Percentiles rank a stretch among this genome's conserved stretches.
These are phyloP conservation scores for Mycoemilia scoparia DNA, from an alignment of 192 early-diverging fungal genomes.

Conservation along the genomic window DNA sequence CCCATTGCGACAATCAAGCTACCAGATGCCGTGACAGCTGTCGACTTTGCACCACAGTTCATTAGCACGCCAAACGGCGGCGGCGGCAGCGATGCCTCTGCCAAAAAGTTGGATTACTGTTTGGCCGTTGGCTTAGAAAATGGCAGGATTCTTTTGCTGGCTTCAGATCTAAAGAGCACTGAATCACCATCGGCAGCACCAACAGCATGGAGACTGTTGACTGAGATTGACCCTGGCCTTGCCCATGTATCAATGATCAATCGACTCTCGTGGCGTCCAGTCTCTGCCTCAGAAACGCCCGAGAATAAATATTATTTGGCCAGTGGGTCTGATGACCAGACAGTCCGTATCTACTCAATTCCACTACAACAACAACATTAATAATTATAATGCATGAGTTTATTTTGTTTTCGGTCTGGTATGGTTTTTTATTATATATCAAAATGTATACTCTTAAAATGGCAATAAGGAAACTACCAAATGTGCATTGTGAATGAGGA, in stretches of 20 bases:
- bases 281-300: neutral
- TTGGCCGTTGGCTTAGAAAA: constrained; percentile 71
- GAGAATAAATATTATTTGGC: constrained; percentile 33
- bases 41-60: constrained; percentile 48
- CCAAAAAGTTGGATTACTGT: no score
- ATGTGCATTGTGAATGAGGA: no score
- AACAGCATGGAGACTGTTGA: constrained; percentile 12
- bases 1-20: constrained; percentile 48
- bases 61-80: neutral
- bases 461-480: no score
- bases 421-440: no score
- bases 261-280: constrained; percentile 46
- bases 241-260: constrained; percentile 37
- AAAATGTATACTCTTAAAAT: no score
- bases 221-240: constrained; percentile 30
- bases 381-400: no score
- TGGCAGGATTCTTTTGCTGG: constrained; percentile 48
- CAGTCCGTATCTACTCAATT: constrained; percentile 43
- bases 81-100: constrained; percentile 14
- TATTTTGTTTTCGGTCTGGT: no score
- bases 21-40: constrained; percentile 62
- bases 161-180: constrained; percentile 3
- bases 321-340: constrained; percentile 51
- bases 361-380: constrained; percentile 5
- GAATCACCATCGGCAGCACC: constrained; percentile 9